Conservation (phyloP, 176 grass and related monocot species). For the Musa schizocarpa region DNA sequence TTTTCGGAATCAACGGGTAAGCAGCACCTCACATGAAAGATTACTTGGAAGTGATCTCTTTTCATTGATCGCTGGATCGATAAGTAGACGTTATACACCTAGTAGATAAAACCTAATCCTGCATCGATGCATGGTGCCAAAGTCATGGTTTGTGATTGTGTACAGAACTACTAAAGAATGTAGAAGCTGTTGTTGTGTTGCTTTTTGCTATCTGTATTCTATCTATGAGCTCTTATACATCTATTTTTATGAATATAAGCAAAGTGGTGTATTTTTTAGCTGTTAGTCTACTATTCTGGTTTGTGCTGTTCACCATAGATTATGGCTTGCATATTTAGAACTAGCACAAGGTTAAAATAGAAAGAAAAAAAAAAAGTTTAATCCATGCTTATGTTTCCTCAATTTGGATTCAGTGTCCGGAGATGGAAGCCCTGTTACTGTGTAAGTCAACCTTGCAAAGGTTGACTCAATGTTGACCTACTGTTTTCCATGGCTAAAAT, state of each 20-base stretch:
- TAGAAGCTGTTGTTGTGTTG: neutral
- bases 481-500: too few relatives aligned
- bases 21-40: too few relatives aligned
- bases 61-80: neutral
- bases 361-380: too few relatives aligned
- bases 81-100: neutral
- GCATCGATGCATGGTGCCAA: neutral
- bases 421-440: too few relatives aligned
- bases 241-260: neutral
- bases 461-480: too few relatives aligned
- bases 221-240: neutral
- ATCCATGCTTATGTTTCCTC: too few relatives aligned
- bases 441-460: too few relatives aligned
- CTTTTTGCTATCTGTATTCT: neutral
- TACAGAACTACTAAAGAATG: neutral
- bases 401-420: too few relatives aligned
- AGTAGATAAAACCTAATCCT: neutral
- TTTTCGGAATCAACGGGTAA: constrained; percentile 59
- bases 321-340: too few relatives aligned
- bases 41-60: neutral
- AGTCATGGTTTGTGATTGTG: neutral
- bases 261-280: neutral
- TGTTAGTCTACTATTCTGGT: neutral
- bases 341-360: too few relatives aligned
- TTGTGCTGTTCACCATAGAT: neutral